Evolutionary conservation across 2,329 filamentous ascomycete species (phyloP), one percentile per base, ranked within the genome.

Genomic region (Bimuria novae-zelandiae): DNA sequence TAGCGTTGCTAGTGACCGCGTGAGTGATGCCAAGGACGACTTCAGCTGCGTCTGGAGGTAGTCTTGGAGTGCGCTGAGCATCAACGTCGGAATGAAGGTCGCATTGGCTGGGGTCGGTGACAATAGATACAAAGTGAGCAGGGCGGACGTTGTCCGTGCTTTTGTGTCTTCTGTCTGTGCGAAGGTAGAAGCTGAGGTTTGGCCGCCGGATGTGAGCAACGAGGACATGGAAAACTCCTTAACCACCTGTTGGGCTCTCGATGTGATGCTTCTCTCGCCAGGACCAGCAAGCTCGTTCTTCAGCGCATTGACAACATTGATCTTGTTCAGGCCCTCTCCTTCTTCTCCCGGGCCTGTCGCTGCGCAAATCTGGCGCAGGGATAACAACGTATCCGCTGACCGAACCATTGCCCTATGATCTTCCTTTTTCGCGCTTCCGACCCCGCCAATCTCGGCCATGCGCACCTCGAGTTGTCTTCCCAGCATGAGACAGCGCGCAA

Each of bases 391-490:
- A 68, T 92, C 85, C 0, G 90, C 86, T 45, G 90, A 94, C 37
- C 90, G 82, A n/a, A 96, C 84, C 65, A 97, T 82, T 1, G 89
- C 88, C 37, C 86, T 81, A 63, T 92, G 87, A 60, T 94, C 90
- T 62, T 91, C 88, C 57, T 84, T 85, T 51, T 77, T 81, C 23
- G 67, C 54, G 55, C 77, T 71, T 48, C 78, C 65, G 22, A 76
- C 72, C 2, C 79, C 76, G 2, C 79, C 81, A 4, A 90, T 78
- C 72, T 96, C 92, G 0, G 84, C 79, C 67, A 95, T 83, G 71
- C 96, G 89, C n/a, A 89, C 83, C 70, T 97, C 91, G 10, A 99
- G 82, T 76, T 96, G 91, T 39, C 92, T 80, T 0, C 90, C 92
- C 2, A 97, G 79, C 66, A 89, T 88, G 36, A 97, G 79, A 67